These are phyloP conservation scores for Candida sp. DNA, from an alignment of 1,139 yeast species.

Conservation along the genomic window DNA sequence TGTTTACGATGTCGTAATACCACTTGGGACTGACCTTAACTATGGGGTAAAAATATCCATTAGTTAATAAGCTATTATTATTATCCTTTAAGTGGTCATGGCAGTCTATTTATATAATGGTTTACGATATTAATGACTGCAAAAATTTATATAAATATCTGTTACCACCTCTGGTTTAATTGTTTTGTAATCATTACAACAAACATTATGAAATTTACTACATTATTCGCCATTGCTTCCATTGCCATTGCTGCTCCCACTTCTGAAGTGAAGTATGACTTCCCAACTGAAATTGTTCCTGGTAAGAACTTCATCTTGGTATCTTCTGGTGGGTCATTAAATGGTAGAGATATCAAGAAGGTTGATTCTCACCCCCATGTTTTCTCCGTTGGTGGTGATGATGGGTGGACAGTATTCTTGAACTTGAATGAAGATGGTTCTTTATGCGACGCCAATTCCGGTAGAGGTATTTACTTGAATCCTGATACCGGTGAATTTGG, in stretches of 20 bases:
- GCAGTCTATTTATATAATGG: neutral
- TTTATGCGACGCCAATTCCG: slow-evolving; percentile 24
- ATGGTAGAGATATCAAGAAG: slow-evolving; percentile 20
- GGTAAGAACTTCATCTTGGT: slow-evolving; percentile 12
- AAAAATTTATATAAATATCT: neutral
- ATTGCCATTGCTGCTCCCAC: slow-evolving; percentile 3
- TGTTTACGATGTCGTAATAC: too few relatives aligned
- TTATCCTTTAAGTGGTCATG: neutral
- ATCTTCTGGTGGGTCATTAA: slow-evolving; percentile 20
- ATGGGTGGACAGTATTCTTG: slow-evolving; percentile 20
- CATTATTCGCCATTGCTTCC: neutral
- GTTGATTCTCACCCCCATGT: slow-evolving; percentile 26
- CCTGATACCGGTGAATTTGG: slow-evolving; percentile 27
- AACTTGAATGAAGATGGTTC: slow-evolving; percentile 21
- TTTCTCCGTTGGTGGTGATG: slow-evolving; percentile 27
- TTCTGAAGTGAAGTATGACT: neutral
- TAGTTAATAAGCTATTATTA: too few relatives aligned
- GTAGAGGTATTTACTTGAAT: slow-evolving; percentile 21
- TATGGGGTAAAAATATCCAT: neutral
- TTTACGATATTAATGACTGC: neutral
- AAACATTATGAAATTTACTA: slow-evolving; percentile 1
- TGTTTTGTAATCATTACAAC: neutral
- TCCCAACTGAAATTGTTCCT: neutral
- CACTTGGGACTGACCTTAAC: too few relatives aligned
- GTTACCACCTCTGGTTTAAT: neutral